phyloP scores from a whole-genome alignment of 116 monocot genomes.

The Dioscorea cayenensis region DNA sequence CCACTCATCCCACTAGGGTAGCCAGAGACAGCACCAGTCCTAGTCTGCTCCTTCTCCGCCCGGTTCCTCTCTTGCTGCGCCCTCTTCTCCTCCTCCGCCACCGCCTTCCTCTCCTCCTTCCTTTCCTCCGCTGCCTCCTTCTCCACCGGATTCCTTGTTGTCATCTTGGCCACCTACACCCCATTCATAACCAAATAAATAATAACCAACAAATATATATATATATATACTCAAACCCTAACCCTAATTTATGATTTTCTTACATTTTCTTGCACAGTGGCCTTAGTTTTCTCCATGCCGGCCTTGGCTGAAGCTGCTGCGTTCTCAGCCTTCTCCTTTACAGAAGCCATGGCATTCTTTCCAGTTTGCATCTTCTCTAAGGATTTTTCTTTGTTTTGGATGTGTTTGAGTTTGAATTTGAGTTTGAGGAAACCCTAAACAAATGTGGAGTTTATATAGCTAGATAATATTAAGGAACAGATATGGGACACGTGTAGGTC shows the following conservation, averaged over 20 bases:
- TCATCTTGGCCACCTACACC: constrained; percentile 19
- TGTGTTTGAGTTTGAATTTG: too few species aligned
- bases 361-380: constrained; percentile 9
- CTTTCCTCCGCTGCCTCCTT: constrained; percentile 10
- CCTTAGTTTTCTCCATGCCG: constrained; percentile 45
- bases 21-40: background rate
- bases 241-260: constrained; percentile 4
- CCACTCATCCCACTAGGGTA: background rate
- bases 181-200: background rate
- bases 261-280: constrained; percentile 25
- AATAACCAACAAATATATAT: too few species aligned
- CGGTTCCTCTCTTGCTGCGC: constrained; percentile 4
- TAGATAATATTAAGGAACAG: too few species aligned
- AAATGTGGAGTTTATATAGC: too few species aligned
- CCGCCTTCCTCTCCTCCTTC: constrained; percentile 16
- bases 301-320: constrained; percentile 32
- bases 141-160: constrained; percentile 7
- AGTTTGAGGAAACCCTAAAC: too few species aligned
- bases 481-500: too few species aligned
- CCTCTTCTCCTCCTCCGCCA: constrained; percentile 18
- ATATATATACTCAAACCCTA: too few species aligned
- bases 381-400: background rate
- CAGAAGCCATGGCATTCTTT: constrained; percentile 11
- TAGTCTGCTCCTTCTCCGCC: background rate
- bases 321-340: constrained; percentile 31